Evolutionary conservation across 805 yeast genomes (phyloP), one percentile per base, ranked within the genome.

Genomic region (Nakazawaea pomicola): DNA sequence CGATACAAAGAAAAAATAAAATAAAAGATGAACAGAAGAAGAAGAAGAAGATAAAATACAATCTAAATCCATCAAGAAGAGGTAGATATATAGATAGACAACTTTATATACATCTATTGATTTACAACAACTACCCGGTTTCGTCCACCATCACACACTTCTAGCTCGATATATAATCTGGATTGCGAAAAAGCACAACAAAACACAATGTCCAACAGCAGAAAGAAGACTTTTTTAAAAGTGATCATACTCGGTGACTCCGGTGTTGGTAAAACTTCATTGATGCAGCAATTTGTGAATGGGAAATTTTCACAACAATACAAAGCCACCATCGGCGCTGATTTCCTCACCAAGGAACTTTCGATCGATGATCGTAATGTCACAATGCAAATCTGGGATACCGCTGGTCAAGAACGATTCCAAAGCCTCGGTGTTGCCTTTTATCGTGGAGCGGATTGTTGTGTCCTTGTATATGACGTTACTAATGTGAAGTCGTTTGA

Each of bases 321-420:
- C 64, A 93, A 91, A 58, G 97, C 98, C 21, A 91, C 99, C 12
- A 91, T 91, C 50, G 99, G 99, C 8, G 98, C 98, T 2, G 98
- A 93, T 61, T 91, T 91, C 59, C 72, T 89, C 48, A 91, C 97
- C 29, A 91, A 90, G 61, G 98, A 91, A 55, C 77, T 91, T 45
- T 67, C 73, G 20, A 76, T 93, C 44, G 98, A 93, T 60, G 93
- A 83, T 61, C 83, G 83, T 53, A 75, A 76, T 49, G 89, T 83
- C 7, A 80, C 87, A 17, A 72, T 83, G 72, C 91, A 85, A 64
- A 83, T 93, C 41, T 91, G 99, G 99, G 99, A 91, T 58, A 91
- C 99, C 32, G 98, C 98, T 6, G 99, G 99, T 28, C 99, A 91
- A 68, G 99, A 91, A 64, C 75, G 99, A 55, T 91, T 91, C 72